Evolutionary conservation across 2,329 filamentous ascomycete species (phyloP), one percentile per base, ranked within the genome.

Genomic region (Diaporthe capsici): DNA sequence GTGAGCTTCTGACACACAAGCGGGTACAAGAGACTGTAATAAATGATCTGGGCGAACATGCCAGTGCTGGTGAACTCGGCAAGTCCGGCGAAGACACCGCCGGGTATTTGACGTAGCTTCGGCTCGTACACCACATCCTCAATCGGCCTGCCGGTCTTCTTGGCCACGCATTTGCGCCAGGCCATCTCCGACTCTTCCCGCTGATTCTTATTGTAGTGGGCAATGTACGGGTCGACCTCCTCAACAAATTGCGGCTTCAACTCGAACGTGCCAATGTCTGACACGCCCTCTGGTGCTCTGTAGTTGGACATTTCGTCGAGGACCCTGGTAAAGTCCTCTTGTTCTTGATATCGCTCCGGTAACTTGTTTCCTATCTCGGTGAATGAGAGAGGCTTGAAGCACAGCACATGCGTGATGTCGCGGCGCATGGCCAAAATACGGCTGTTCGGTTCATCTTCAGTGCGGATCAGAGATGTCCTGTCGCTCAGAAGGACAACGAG

Each of bases 201-300:
- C 83, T 98, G 96, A 81, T 99, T 99, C 82, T 98, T 98, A 81
- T 93, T 97, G 84, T 98, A 99, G 82, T 98, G 95, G 9, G 96
- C 94, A 81, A 96, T 97, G 83, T 98, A 99, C 0, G 97, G 97
- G 82, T 99, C 97, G 70, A 99, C 92, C 63, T 97, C 90, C 79
- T 96, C 94, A 53, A 98, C 90, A 80, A 93, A 97, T 76, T 98
- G 91, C 6, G 94, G 92, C 82, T 96, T 97, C 71, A 99, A 87
- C 83, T 98, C 95, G 81, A 99, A 99, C 0, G 95, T 98, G 75
- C 97, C 97, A 22, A 96, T 94, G 82, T 99, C 97, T 6, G 94
- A 95, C 44, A 98, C 86, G 7, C 96, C 97, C 84, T 99, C 97
- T 0, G 97, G 97, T 13, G 95, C 88, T 78, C 95, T 95, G 87